Percentiles rank a stretch among this genome's conserved stretches.
Conservation (phyloP, 192 early-diverging fungal species). For the Coemansia sp. region DNA sequence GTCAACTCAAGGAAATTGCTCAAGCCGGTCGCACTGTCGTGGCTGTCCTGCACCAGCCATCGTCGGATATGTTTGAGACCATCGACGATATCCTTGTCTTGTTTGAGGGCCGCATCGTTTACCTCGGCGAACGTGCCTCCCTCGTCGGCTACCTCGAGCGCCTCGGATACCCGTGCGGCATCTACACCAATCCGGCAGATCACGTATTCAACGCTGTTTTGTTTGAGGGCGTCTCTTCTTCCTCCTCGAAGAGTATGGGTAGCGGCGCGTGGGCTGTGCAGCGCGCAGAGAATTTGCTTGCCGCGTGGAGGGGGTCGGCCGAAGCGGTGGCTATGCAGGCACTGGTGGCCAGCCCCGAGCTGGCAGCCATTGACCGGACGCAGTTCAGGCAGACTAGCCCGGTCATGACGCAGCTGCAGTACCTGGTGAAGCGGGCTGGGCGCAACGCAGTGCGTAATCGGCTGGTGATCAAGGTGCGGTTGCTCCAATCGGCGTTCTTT, state of each 20-base stretch:
- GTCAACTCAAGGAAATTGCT: constrained; percentile 48
- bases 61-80: constrained; percentile 58
- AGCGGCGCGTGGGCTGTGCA: constrained; percentile 6
- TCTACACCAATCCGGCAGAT: constrained; percentile 59
- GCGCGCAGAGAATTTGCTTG: constrained; percentile 26
- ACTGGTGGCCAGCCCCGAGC: constrained; percentile 22
- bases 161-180: constrained; percentile 52
- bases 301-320: constrained; percentile 34
- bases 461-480: constrained; percentile 47
- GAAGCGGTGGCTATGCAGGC: constrained; percentile 19
- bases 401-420: constrained; percentile 31
- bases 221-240: constrained; percentile 21
- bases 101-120: constrained; percentile 67
- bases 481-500: constrained; percentile 48
- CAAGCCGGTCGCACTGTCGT: constrained; percentile 43
- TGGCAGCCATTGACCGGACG: constrained; percentile 9
- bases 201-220: constrained; percentile 59
- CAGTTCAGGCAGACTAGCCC: constrained; percentile 34
- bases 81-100: constrained; percentile 70
- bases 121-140: constrained; percentile 54
- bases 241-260: background rate
- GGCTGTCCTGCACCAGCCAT: constrained; percentile 56
- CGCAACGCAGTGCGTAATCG: constrained; percentile 55
- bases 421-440: constrained; percentile 45
- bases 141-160: constrained; percentile 51